Conservation (phyloP, 495 filamentous ascomycete species). For the Platismatia glauca region DNA sequence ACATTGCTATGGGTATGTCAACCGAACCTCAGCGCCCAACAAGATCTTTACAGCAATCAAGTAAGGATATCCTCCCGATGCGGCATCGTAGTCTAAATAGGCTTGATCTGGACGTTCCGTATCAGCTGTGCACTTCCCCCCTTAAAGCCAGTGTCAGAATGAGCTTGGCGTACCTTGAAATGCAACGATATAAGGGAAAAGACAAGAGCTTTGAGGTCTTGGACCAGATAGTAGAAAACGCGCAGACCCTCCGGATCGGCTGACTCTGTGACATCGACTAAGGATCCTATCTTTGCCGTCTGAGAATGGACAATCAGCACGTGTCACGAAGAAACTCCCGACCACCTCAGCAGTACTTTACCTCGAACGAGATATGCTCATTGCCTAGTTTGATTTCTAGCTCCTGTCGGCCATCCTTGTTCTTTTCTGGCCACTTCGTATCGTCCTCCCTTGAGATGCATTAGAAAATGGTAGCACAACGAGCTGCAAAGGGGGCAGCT, state of each 20-base stretch:
- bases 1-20: neutral
- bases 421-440: constrained; percentile 98
- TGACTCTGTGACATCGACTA: constrained; percentile 94
- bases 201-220: constrained; percentile 92
- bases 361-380: constrained; percentile 98
- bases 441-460: constrained; percentile 73
- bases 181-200: constrained; percentile 95
- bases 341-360: constrained; percentile 26
- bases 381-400: constrained; percentile 89
- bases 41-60: neutral
- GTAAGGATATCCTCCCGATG: neutral
- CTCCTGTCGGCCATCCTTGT: constrained; percentile 96
- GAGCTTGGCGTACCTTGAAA: constrained; percentile 63
- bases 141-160: neutral
- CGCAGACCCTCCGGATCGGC: constrained; percentile 91
- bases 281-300: constrained; percentile 97
- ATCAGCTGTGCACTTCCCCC: neutral
- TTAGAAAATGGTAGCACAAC: constrained; percentile 24
- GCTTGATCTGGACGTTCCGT: constrained; percentile 55
- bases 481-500: constrained; percentile 22
- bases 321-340: constrained; percentile 7
- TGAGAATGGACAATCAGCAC: constrained; percentile 29
- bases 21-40: neutral
- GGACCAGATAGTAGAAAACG: constrained; percentile 99
- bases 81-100: constrained; percentile 46